Base-by-base conservation (phyloP, 2,329 filamentous ascomycete genomes). In the Diplodia scrobiculata region DNA sequence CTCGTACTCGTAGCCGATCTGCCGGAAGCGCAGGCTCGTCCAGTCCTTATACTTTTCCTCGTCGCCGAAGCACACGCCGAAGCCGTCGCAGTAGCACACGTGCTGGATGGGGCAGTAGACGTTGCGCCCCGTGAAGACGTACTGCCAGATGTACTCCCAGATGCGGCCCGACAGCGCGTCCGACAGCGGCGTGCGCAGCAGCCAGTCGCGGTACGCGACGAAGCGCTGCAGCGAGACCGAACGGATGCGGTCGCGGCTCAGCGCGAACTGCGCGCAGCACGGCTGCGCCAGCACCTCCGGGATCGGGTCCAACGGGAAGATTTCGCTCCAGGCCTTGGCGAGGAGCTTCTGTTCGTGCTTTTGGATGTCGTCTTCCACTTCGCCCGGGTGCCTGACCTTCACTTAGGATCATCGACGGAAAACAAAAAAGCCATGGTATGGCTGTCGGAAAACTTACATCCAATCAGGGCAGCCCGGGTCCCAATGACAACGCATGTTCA, bases 121-220 rank as follows among this genome's bases (percentile, higher is more conserved):
- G 5, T 79, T 77, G 17, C 78, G 68, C 1, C 82, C 83, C 0
- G 84, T 84, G 72, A 88, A 89, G 14, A 88, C 80, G 67, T 82
- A 85, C 67, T 87, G 85, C 86, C 86, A 89, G 1, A 87, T 75
- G 71, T 88, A 88, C 72, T 89, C 86, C 79, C 85, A 88, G 17
- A 88, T 79, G 2, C 86, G 80, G 2, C 86, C 86, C 13, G 83
- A 84, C 21, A 87, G 77, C 50, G 81, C 81, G 71, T 88, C 85
- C 25, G 76, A 78, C 34, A 88, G 72, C 21, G 82, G 77, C 0
- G 86, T 87, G n/a, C 80, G 79, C 32, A 87, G 77, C 2, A 88
- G 75, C 86, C 86, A 89, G 70, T 87, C 83, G 29, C 86, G 81
- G 70, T 86, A 84, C 71, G 81, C 83, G 21, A 85, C 76, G 71